Percentiles rank a stretch among this genome's conserved stretches.
phyloP scores from a whole-genome alignment of 164 flowering plant species.

The Kalanchoe fedtschenkoi region DNA sequence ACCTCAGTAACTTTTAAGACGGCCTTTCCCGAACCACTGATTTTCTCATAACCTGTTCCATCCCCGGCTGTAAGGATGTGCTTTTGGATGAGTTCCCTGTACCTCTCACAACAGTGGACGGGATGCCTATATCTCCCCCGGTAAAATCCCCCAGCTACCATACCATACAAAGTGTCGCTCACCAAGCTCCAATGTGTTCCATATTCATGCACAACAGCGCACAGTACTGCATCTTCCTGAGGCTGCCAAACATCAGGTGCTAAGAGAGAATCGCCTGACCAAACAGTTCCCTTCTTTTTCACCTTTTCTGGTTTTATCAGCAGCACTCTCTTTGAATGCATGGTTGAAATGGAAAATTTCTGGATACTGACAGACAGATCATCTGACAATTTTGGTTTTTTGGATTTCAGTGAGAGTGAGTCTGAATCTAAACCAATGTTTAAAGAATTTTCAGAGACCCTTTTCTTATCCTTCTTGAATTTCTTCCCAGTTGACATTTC shows the following conservation, averaged over 20 bases:
- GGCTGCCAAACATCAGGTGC: constrained; percentile 79
- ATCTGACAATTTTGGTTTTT: constrained; percentile 32
- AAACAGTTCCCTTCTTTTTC: constrained; percentile 64
- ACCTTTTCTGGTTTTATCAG: constrained; percentile 77
- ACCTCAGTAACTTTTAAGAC: constrained; percentile 93
- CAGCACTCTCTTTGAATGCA: constrained; percentile 73
- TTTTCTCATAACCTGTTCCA: constrained; percentile 52
- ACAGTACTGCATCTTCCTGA: constrained; percentile 82
- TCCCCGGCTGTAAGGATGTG: constrained; percentile 51
- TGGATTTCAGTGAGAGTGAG: constrained; percentile 28
- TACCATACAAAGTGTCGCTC: constrained; percentile 72
- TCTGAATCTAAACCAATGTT: constrained; percentile 16
- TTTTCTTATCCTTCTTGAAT: constrained; percentile 55
- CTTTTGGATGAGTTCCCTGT: constrained; percentile 69
- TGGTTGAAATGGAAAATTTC: constrained; percentile 55
- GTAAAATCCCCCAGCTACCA: constrained; percentile 81
- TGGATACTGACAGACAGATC: constrained; percentile 30
- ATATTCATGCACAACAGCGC: constrained; percentile 93
- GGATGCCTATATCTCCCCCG: constrained; percentile 92
- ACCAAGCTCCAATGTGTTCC: constrained; percentile 82
- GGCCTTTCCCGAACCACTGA: constrained; percentile 61
- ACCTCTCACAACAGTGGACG: constrained; percentile 87
- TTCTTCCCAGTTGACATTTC: constrained; percentile 39
- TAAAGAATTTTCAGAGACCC: constrained; percentile 17
- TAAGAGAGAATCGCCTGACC: constrained; percentile 71